These are phyloP conservation scores for Sordariomycetes sp. DNA, from an alignment of 2,329 filamentous ascomycete species.

Conservation along the genomic window DNA sequence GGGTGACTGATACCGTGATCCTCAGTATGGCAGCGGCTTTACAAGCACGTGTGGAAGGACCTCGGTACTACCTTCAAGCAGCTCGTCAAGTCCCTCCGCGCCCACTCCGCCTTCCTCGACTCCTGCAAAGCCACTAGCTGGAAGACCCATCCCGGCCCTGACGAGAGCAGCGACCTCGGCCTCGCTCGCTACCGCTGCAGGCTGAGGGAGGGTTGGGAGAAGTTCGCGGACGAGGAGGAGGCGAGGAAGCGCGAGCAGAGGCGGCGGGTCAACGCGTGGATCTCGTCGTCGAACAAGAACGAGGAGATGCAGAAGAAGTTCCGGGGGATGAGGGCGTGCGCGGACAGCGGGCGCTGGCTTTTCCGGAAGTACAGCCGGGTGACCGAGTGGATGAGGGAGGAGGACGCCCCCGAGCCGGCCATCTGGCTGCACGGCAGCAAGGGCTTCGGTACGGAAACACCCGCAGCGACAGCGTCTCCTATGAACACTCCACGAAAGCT, in stretches of 20 bases:
- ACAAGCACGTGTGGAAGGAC: not conserved
- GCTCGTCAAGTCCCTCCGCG: not conserved
- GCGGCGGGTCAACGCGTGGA: not conserved
- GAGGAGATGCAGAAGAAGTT: not conserved
- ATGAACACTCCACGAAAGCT: constrained; percentile 4
- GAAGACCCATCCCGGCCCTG: not conserved
- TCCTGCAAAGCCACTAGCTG: not conserved
- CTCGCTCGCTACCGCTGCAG: not conserved
- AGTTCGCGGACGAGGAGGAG: not conserved
- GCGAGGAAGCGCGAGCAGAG: not conserved
- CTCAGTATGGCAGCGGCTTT: not conserved
- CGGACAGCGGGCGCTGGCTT: not conserved
- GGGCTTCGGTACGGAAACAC: not conserved
- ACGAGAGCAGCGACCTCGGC: not conserved
- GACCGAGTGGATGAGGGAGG: not conserved
- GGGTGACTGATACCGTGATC: not conserved
- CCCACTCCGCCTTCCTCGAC: not conserved
- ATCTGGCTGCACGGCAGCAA: not conserved
- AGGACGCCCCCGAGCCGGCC: not conserved
- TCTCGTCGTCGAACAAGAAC: not conserved
- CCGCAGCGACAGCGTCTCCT: not conserved
- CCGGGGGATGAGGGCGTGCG: not conserved
- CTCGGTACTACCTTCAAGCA: not conserved
- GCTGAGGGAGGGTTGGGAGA: not conserved
- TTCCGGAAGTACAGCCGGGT: not conserved